Conservation (phyloP, 31 red algal genomes). For the Bonnemaisonia californica region DNA sequence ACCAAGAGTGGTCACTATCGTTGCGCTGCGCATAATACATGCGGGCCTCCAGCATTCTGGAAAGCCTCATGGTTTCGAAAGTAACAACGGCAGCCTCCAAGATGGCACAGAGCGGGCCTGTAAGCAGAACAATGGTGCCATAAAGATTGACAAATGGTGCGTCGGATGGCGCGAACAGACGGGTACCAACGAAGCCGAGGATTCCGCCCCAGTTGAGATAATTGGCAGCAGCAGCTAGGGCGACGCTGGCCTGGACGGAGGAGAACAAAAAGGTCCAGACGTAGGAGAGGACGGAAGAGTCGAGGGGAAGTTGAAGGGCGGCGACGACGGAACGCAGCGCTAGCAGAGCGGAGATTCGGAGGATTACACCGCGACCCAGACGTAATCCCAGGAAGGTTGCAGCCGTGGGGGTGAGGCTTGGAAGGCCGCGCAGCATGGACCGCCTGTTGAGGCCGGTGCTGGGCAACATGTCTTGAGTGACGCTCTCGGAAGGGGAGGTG, state of each 20-base stretch:
- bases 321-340: slow-evolving; percentile 32
- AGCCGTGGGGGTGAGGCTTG: slow-evolving; percentile 3
- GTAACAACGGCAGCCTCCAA: slow-evolving; percentile 39
- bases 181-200: not conserved
- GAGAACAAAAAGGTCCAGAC: slow-evolving; percentile 29
- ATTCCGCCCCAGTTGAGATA: slow-evolving; percentile 31
- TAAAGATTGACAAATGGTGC: slow-evolving; percentile 41
- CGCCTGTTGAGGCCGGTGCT: not conserved
- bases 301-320: slow-evolving; percentile 25
- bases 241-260: slow-evolving; percentile 13
- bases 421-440: not conserved
- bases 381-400: slow-evolving; percentile 32
- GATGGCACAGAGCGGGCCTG: slow-evolving; percentile 20
- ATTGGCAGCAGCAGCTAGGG: slow-evolving; percentile 28
- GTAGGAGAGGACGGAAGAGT: slow-evolving; percentile 26
- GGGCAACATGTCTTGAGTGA: not conserved
- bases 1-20: not conserved
- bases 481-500: too few relatives aligned
- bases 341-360: slow-evolving; percentile 42
- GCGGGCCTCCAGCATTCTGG: slow-evolving; percentile 4
- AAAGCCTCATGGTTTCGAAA: slow-evolving; percentile 41
- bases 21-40: slow-evolving; percentile 5
- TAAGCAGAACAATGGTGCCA: slow-evolving; percentile 19
- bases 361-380: slow-evolving; percentile 23
- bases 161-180: slow-evolving; percentile 18